Percentiles rank a stretch among this genome's conserved stretches.
Conservation (phyloP, 352 stramenopile species). For the Pythium rishiriense region DNA sequence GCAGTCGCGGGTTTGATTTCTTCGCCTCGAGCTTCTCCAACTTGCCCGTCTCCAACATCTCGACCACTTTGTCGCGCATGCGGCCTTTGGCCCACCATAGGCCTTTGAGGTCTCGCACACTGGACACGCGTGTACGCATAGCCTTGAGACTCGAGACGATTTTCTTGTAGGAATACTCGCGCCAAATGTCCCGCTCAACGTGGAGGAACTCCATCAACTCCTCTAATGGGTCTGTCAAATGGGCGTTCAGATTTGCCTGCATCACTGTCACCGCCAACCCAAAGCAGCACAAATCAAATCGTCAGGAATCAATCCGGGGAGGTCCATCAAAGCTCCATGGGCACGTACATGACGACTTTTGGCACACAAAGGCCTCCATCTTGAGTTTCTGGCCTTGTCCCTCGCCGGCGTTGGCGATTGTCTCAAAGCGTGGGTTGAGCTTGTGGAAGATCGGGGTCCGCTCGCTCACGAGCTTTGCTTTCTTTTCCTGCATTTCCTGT, state of each 20-base stretch:
- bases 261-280: constrained; percentile 35
- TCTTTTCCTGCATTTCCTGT: constrained; percentile 46
- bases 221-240: constrained; percentile 74
- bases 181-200: constrained; percentile 74
- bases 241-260: constrained; percentile 71
- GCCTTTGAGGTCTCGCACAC: constrained; percentile 58
- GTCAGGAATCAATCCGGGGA: background rate
- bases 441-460: constrained; percentile 68
- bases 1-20: constrained; percentile 57
- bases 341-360: constrained; percentile 65
- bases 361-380: constrained; percentile 62
- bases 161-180: constrained; percentile 88
- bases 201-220: constrained; percentile 83
- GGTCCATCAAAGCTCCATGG: no score
- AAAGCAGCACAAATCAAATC: background rate
- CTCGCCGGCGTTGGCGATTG: constrained; percentile 37
- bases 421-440: constrained; percentile 68
- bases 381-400: constrained; percentile 45
- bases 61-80: constrained; percentile 68
- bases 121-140: constrained; percentile 56
- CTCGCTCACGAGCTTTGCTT: constrained; percentile 55
- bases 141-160: constrained; percentile 72
- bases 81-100: constrained; percentile 70
- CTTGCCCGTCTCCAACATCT: constrained; percentile 74
- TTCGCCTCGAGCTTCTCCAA: constrained; percentile 84